A percentile compares a stretch with the other conserved stretches of the same genome.
Conservation (phyloP, 306 rosid species). For the Pyrus pyrifolia region DNA sequence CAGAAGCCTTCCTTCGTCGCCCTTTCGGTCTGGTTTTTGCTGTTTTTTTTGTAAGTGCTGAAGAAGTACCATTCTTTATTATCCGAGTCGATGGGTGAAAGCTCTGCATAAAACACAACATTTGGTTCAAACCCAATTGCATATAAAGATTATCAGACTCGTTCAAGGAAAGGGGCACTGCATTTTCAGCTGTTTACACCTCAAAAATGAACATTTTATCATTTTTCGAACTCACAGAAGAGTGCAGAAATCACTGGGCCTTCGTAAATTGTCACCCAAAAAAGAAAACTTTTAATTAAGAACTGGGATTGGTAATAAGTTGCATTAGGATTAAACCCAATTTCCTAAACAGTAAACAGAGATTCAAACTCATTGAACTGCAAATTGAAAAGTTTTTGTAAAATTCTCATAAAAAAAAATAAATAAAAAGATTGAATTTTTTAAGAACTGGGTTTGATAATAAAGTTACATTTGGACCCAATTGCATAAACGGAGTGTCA, state of each 20-base stretch:
- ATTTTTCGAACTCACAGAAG: too few species aligned
- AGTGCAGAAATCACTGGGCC: too few species aligned
- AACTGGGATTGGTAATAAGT: not conserved
- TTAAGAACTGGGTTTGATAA: not conserved
- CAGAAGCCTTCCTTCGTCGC: slow-evolving; percentile 50
- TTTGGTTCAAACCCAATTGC: not conserved
- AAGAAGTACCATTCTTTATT: slow-evolving; percentile 64
- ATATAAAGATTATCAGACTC: not conserved
- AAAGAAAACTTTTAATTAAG: not conserved
- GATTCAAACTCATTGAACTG: too few species aligned
- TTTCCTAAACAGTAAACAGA: too few species aligned
- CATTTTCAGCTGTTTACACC: too few species aligned
- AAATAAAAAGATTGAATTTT: not conserved
- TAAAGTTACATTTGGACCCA: not conserved
- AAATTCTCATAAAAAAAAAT: not conserved
- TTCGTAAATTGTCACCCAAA: not conserved
- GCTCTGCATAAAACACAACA: slow-evolving; percentile 3
- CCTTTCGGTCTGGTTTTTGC: slow-evolving; percentile 26
- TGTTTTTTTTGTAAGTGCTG: slow-evolving; percentile 28
- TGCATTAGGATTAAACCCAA: not conserved
- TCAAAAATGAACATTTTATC: too few species aligned
- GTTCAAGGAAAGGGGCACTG: not conserved
- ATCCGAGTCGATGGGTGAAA: slow-evolving; percentile 25
- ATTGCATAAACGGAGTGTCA: not conserved
- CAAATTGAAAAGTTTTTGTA: too few species aligned